Conservation (phyloP, 495 filamentous ascomycete species). For the Daldinia grandis region DNA sequence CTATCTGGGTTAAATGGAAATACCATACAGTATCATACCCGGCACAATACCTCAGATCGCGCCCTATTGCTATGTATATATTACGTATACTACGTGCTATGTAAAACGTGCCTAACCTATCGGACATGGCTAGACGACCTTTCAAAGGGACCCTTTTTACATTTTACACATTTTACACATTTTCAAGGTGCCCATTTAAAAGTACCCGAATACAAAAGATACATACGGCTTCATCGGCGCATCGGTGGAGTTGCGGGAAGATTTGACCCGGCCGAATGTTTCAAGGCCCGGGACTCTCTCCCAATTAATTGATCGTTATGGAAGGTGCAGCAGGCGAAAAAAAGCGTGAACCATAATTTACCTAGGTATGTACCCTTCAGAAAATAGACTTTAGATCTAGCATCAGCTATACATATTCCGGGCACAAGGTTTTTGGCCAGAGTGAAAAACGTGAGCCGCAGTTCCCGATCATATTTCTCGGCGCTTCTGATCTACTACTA, state of each 20-base stretch:
- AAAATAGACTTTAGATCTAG: slow-evolving; percentile 30
- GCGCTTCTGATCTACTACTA: slow-evolving; percentile 22
- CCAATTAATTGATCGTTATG: slow-evolving; percentile 38
- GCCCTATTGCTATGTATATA: slow-evolving; percentile 24
- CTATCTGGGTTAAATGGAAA: slow-evolving; percentile 21
- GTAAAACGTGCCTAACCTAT: background rate
- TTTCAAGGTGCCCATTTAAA: background rate
- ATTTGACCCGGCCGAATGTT: slow-evolving; percentile 43
- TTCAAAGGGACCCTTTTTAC: background rate
- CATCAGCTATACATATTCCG: background rate
- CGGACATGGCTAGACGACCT: background rate
- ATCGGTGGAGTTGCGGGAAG: slow-evolving; percentile 42
- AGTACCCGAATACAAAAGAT: background rate
- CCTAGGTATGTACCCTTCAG: background rate
- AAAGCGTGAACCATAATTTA: slow-evolving; percentile 21
- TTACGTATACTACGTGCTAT: background rate
- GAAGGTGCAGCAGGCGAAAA: slow-evolving; percentile 32
- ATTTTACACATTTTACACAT: background rate
- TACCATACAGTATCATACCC: slow-evolving; percentile 16
- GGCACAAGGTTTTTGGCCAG: slow-evolving; percentile 24
- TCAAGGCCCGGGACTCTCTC: slow-evolving; percentile 38
- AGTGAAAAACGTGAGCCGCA: slow-evolving; percentile 33
- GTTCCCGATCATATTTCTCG: slow-evolving; percentile 36
- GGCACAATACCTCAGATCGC: slow-evolving; percentile 35
- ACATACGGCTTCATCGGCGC: slow-evolving; percentile 23